Evolutionary conservation across 495 filamentous ascomycete species (phyloP), one percentile per base, ranked within the genome.

Genomic region (Mycothermus thermophilus): DNA sequence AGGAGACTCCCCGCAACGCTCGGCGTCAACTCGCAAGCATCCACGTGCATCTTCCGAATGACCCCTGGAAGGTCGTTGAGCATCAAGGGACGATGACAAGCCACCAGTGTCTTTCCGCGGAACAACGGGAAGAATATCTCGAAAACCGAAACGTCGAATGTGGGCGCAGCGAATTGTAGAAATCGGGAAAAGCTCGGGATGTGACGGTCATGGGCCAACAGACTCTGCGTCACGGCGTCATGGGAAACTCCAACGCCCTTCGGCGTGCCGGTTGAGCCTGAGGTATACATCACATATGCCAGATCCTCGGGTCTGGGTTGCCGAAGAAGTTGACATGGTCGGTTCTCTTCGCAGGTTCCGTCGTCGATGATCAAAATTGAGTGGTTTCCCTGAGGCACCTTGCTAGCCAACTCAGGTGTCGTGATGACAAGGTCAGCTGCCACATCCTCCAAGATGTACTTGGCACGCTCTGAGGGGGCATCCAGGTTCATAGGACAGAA

Each of bases 281-380:
- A 85, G 1, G 86, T 94, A 46, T 93, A 94, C 72, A 93, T 81
- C 27, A 94, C 70, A 55, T 93, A 94, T 12, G 84, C 86, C 5
- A 83, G 46, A 43, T 82, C 66, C 1, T 43, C 31, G 2, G 55
- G 37, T 4, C 27, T 37, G 1, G 50, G 40, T 12, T 44, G 18
- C 18, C 32, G 45, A 21, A 38, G 34, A 13, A 0, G 4, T 12
- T 2, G 23, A 19, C 8, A 14, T 22, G 21, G 32, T 32, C 2
- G 29, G 8, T 8, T 32, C 13, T 5, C 18, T 16, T 9, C 15
- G 8, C 6, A 16, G 3, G 5, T 30, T n/a, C n/a, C 18, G 9
- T 52, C 35, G n/a, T 48, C 50, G 8, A 57, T 30, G 9, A 52
- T 32, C 19, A 67, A 28, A 27, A 63, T 20, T 4, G 8, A 26